phyloP scores from a whole-genome alignment of 306 rosid species.

The Oxytropis ochrocephala region DNA sequence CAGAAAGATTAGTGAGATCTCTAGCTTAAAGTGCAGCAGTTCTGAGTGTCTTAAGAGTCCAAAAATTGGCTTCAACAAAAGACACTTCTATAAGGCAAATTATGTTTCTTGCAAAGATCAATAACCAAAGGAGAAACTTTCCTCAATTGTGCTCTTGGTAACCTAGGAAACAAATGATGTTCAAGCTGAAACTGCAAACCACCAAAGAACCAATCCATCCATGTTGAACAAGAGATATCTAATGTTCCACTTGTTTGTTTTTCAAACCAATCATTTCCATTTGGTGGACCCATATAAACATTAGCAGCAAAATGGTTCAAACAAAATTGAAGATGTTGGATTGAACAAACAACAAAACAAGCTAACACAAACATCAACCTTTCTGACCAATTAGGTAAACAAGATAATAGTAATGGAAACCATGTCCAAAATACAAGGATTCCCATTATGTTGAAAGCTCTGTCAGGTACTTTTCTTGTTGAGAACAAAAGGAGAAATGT shows the following conservation, averaged over 20 bases:
- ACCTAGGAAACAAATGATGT: constrained; percentile 59
- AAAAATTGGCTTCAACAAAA: constrained; percentile 50
- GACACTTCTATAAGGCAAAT: constrained; percentile 62
- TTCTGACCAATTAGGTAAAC: constrained; percentile 67
- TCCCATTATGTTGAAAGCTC: constrained; percentile 58
- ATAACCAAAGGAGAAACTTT: constrained; percentile 56
- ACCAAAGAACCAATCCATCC: constrained; percentile 87
- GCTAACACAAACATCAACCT: constrained; percentile 60
- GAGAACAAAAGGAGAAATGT: constrained; percentile 52
- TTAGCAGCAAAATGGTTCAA: constrained; percentile 64
- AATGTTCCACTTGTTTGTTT: constrained; percentile 63
- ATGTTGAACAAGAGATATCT: constrained; percentile 52
- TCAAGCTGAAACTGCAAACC: constrained; percentile 70
- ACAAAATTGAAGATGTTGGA: constrained; percentile 68
- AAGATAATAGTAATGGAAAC: constrained; percentile 67
- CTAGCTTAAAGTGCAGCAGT: constrained; percentile 58
- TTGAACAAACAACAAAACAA: constrained; percentile 48
- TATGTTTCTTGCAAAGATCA: constrained; percentile 73
- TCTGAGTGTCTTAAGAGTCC: constrained; percentile 49
- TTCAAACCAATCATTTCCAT: constrained; percentile 69
- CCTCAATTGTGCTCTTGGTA: constrained; percentile 66
- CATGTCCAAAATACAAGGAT: constrained; percentile 70
- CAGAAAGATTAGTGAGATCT: constrained; percentile 19
- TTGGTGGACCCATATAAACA: constrained; percentile 59
- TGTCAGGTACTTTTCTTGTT: constrained; percentile 43